phyloP scores from a whole-genome alignment of 768 basidiomycete species.

The Mycena galopus region DNA sequence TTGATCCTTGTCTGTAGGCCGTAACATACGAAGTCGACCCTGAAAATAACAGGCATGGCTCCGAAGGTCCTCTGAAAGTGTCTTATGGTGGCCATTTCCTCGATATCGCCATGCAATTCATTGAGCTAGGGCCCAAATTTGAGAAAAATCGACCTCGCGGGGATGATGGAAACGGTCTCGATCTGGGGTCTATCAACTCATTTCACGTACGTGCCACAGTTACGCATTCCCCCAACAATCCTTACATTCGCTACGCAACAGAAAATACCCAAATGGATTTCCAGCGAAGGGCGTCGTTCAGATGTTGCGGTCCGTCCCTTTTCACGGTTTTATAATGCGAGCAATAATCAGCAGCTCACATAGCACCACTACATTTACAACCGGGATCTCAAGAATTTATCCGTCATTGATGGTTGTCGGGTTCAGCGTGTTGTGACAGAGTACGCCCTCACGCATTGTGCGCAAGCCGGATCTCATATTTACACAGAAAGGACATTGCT shows the following conservation, averaged over 20 bases:
- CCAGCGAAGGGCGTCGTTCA: not conserved
- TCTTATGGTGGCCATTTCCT: too few species aligned
- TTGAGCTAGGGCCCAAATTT: slow-evolving; percentile 30
- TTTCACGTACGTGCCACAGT: slow-evolving; percentile 33
- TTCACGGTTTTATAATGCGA: not conserved
- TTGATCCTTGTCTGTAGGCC: too few species aligned
- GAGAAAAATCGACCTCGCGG: slow-evolving; percentile 15
- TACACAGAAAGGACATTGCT: slow-evolving; percentile 54
- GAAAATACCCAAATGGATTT: slow-evolving; percentile 24
- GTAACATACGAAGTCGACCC: too few species aligned
- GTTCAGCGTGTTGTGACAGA: slow-evolving; percentile 66
- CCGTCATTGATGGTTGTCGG: slow-evolving; percentile 52
- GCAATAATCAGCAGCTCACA: not conserved
- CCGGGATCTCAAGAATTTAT: slow-evolving; percentile 58
- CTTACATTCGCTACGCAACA: not conserved
- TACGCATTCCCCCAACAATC: not conserved
- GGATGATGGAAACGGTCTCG: slow-evolving; percentile 28
- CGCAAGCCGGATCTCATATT: not conserved
- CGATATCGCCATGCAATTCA: too few species aligned
- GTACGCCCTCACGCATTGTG: slow-evolving; percentile 44
- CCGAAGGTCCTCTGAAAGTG: too few species aligned
- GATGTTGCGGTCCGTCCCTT: not conserved
- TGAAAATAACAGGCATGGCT: too few species aligned
- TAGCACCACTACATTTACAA: slow-evolving; percentile 64
- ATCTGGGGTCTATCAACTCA: slow-evolving; percentile 19